A percentile compares a stretch with the other conserved stretches of the same genome.
phyloP scores from a whole-genome alignment of 2,329 filamentous ascomycete species.

The Cladosporium sp. region DNA sequence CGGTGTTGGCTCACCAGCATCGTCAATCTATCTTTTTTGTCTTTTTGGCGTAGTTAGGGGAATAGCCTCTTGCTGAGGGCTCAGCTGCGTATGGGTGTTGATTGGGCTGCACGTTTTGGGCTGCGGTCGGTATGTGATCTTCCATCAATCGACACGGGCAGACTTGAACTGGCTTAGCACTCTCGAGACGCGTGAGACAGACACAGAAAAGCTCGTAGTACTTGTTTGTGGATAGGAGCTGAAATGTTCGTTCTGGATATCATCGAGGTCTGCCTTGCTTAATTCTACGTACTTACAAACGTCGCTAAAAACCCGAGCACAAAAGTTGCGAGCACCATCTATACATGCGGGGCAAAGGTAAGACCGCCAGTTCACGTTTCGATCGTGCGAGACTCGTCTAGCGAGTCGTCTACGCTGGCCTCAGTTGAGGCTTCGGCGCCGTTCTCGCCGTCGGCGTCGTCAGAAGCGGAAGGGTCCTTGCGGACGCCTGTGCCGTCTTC shows the following conservation, averaged over 20 bases:
- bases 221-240: neutral
- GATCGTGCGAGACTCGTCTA: neutral
- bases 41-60: neutral
- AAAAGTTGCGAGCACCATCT: neutral
- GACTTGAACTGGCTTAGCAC: no score
- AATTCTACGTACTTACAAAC: neutral
- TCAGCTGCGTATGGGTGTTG: neutral
- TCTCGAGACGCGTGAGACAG: neutral
- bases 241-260: neutral
- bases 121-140: neutral
- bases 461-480: neutral
- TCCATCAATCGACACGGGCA: no score
- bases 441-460: neutral
- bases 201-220: neutral
- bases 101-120: no score
- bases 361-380: neutral
- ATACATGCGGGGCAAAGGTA: neutral
- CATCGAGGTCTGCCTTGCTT: neutral
- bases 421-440: neutral
- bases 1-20: constrained; percentile 17
- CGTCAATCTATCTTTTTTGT: neutral
- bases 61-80: neutral
- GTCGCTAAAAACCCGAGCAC: neutral
- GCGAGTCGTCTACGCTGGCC: neutral
- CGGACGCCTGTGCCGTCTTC: neutral